These are phyloP conservation scores for Vicia sativa DNA, from an alignment of 306 rosid species.

Conservation along the genomic window DNA sequence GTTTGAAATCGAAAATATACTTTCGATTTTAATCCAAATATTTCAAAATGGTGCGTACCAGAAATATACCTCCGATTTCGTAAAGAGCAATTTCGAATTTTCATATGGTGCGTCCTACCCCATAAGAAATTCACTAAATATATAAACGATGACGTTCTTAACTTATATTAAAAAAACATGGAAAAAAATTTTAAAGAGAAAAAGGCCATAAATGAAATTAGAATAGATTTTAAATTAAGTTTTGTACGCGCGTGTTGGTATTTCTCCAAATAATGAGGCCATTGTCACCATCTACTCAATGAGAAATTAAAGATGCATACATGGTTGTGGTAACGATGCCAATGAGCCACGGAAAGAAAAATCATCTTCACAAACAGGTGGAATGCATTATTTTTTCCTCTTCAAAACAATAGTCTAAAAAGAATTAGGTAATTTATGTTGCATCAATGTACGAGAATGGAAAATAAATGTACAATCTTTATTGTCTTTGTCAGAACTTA, in stretches of 20 bases:
- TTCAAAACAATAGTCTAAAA: neutral
- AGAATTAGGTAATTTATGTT: constrained; percentile 14
- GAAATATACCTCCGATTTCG: too few relatives aligned
- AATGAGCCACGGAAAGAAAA: neutral
- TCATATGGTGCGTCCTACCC: too few relatives aligned
- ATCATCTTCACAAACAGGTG: constrained; percentile 32
- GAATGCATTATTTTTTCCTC: constrained; percentile 42
- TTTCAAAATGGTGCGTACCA: too few relatives aligned
- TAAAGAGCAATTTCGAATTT: too few relatives aligned
- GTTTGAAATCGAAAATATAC: too few relatives aligned
- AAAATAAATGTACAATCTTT: constrained; percentile 6
- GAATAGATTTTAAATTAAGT: constrained; percentile 18
- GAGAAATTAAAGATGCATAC: constrained; percentile 1
- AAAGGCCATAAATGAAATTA: neutral
- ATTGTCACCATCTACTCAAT: constrained; percentile 33
- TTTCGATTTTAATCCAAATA: too few relatives aligned
- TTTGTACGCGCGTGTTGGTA: neutral
- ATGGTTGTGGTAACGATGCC: neutral
- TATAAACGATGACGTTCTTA: too few relatives aligned
- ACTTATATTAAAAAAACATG: neutral
- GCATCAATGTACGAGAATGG: constrained; percentile 43
- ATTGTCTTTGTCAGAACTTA: constrained; percentile 16
- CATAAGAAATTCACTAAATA: too few relatives aligned
- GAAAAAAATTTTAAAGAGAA: neutral
- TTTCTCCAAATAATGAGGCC: constrained; percentile 34